A percentile compares a stretch with the other conserved stretches of the same genome.
phyloP scores from a whole-genome alignment of 2,329 filamentous ascomycete genomes.

The Trichoderma oligosporum region DNA sequence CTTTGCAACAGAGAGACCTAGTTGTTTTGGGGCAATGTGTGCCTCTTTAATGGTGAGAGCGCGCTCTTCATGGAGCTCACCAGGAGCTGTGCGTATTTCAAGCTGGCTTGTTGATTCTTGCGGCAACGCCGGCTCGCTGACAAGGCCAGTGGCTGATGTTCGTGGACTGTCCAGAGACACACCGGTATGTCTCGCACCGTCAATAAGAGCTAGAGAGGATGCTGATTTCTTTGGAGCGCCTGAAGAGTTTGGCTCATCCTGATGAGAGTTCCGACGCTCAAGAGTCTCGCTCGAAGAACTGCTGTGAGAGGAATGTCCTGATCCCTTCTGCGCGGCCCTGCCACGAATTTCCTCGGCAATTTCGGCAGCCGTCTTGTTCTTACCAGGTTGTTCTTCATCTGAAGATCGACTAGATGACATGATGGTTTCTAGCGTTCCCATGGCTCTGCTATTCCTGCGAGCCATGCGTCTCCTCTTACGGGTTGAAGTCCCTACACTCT shows the following conservation, averaged over 20 bases:
- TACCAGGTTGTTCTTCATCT: conserved; percentile 54
- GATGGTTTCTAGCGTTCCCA: conserved; percentile 62
- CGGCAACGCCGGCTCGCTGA: conserved; percentile 55
- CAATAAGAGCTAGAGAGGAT: conserved; percentile 37
- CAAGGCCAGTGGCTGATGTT: conserved; percentile 40
- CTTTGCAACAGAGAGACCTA: conserved; percentile 28
- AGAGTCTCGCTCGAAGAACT: conserved; percentile 30
- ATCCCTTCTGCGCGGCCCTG: conserved; percentile 40
- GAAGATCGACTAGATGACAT: conserved; percentile 64
- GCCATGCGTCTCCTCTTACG: conserved; percentile 40
- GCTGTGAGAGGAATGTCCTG: conserved; percentile 32
- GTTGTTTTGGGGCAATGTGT: conserved; percentile 9
- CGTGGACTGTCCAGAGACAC: conserved; percentile 31
- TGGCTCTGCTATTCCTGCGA: conserved; percentile 51
- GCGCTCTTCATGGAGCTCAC: conserved; percentile 27
- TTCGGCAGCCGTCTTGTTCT: conserved; percentile 56
- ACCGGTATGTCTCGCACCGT: conserved; percentile 34
- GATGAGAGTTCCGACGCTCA: conserved; percentile 26
- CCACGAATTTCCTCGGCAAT: conserved; percentile 53
- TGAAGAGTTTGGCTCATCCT: conserved; percentile 22
- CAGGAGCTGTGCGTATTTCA: conserved; percentile 41
- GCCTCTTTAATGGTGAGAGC: neutral
- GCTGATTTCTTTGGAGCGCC: conserved; percentile 27
- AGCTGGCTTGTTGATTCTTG: conserved; percentile 53
- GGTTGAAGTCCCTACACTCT: conserved; percentile 31